Evolutionary conservation across 1,139 yeast species (phyloP), one percentile per base, ranked within the genome.

Genomic region (Pichia sp.): DNA sequence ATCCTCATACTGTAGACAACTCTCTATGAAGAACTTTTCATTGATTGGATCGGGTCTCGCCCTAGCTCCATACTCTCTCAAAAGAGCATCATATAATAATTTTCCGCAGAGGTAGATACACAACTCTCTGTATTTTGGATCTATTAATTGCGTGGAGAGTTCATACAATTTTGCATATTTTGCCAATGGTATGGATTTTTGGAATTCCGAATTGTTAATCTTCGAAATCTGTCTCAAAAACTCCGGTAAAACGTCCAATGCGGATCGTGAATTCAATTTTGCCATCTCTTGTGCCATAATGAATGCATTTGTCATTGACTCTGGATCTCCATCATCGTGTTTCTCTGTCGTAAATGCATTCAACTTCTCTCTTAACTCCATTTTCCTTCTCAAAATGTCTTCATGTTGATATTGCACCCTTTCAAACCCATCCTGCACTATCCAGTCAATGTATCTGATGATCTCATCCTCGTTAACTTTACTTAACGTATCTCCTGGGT

Each of bases 1-100:
- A 20, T 50, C 35, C 11, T 39, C 39, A 30, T 42, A 46, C 6
- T 42, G 41, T 9, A 50, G 26, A 16, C 58, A 47, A 2, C 59
- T 41, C 33, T 54, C 55, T 15, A 58, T 54, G 34, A 51, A 58
- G 22, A 56, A 48, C 22, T 47, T 45, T 38, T 58, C 63, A 37
- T 56, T 58, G 23, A 58, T 50, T 6, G 59, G 57, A 39, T 58
- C 63, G 3, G 57, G 53, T 18, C 61, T 44, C 27, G 50, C 43
- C n/a, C 49, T 47, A 5, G 51, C 49, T 2, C 48, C 48, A 18
- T 24, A 31, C 15, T 42, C 39, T 17, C 30, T 30, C 1, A 18
- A n/a, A 16, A 44, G 27, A 2, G 49, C 28, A 6, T 42, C 17
- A 24, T 57, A 58, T 11, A 58, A 35, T 32, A 58, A 29, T 32